phyloP scores from a whole-genome alignment of 2,329 filamentous ascomycete genomes.

The Pyrenophora graminea region DNA sequence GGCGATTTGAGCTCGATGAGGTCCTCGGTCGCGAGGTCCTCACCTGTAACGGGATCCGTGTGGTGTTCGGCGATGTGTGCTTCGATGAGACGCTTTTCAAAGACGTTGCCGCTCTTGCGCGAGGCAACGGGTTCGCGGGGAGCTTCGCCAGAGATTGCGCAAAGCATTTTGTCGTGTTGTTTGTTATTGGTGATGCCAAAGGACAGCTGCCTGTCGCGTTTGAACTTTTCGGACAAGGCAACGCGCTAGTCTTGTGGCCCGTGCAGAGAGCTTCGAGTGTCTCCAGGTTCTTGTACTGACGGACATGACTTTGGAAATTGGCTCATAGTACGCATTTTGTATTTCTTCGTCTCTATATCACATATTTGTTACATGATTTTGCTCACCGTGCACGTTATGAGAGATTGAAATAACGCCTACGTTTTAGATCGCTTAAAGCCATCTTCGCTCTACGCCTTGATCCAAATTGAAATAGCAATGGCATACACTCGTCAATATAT shows the following conservation, averaged over 20 bases:
- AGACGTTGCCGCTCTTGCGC: constrained; percentile 89
- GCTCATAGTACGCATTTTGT: too few species aligned
- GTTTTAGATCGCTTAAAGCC: too few species aligned
- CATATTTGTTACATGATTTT: too few species aligned
- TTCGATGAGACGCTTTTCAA: constrained; percentile 93
- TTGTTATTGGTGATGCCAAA: neutral
- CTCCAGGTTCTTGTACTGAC: too few species aligned
- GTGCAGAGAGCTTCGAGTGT: neutral
- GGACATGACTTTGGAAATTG: too few species aligned
- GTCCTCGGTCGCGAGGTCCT: constrained; percentile 81
- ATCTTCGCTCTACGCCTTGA: too few species aligned
- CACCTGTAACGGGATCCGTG: constrained; percentile 87
- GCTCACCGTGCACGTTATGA: too few species aligned
- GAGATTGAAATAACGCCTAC: too few species aligned
- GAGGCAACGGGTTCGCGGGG: constrained; percentile 94
- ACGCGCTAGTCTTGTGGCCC: constrained; percentile 8
- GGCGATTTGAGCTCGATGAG: constrained; percentile 84
- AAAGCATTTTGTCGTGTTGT: constrained; percentile 34
- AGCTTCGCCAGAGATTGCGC: constrained; percentile 89
- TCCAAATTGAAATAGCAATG: too few species aligned
- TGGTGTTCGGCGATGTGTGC: constrained; percentile 92
- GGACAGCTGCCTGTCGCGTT: constrained; percentile 5
- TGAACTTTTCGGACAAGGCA: constrained; percentile 13
- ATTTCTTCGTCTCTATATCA: too few species aligned
- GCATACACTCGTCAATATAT: too few species aligned